A percentile compares a stretch with the other conserved stretches of the same genome.
Conservation (phyloP, 2,329 filamentous ascomycete species). For the Neoascochyta sp. region DNA sequence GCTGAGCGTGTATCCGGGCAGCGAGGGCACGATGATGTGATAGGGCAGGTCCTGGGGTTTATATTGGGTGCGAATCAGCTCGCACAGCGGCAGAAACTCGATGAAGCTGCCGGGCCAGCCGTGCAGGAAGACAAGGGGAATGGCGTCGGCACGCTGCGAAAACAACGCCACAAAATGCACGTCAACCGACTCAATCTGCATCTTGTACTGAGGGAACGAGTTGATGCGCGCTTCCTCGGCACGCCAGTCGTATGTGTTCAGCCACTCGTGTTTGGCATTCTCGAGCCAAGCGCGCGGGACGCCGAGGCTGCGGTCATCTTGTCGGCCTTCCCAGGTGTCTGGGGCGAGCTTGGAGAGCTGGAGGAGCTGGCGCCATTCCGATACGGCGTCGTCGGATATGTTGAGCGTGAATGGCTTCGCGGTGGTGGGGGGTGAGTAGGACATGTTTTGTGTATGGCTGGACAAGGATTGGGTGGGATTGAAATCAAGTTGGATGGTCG, state of each 20-base stretch:
- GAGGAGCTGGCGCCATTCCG: conserved; percentile 37
- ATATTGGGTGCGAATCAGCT: conserved; percentile 48
- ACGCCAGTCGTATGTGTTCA: conserved; percentile 39
- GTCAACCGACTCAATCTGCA: conserved; percentile 43
- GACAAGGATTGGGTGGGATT: background rate
- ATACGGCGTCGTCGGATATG: conserved; percentile 31
- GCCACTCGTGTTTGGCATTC: conserved; percentile 38
- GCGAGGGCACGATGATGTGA: conserved; percentile 55
- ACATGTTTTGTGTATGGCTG: conserved; percentile 18
- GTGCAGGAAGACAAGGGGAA: conserved; percentile 54
- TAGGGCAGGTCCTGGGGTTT: conserved; percentile 51
- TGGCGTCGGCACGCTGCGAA: conserved; percentile 50
- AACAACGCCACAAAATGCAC: conserved; percentile 57
- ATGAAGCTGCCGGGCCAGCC: conserved; percentile 57
- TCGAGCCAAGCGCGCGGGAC: conserved; percentile 35
- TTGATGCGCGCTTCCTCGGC: conserved; percentile 46
- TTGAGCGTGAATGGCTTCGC: conserved; percentile 33
- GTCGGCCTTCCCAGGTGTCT: conserved; percentile 25
- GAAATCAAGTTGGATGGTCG: too few relatives aligned
- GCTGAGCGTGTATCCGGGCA: conserved; percentile 56
- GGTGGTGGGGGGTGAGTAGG: conserved; percentile 30
- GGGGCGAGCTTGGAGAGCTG: conserved; percentile 33
- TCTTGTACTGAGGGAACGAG: conserved; percentile 51
- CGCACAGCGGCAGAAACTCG: conserved; percentile 55
- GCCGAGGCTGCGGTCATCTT: conserved; percentile 26